Conservation (phyloP, 2,329 filamentous ascomycete genomes). For the Macrophomina phaseolina region DNA sequence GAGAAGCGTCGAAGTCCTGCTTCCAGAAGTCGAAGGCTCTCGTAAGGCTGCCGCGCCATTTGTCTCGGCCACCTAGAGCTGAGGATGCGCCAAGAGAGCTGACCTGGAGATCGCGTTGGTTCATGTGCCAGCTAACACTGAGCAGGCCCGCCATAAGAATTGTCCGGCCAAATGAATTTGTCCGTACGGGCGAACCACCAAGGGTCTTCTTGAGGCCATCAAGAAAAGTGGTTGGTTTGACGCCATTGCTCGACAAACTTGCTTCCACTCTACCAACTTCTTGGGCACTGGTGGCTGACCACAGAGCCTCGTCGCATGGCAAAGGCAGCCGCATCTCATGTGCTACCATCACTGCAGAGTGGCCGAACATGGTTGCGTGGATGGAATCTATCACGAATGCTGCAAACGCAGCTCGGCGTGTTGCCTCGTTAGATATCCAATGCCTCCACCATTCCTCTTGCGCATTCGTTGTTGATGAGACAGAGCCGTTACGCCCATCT, state of each 20-base stretch:
- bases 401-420: conserved; percentile 85
- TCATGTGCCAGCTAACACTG: conserved; percentile 97
- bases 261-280: conserved; percentile 87
- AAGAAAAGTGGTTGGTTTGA: conserved; percentile 85
- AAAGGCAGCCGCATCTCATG: conserved; percentile 92
- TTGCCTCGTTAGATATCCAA: conserved; percentile 95
- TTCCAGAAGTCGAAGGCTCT: conserved; percentile 95
- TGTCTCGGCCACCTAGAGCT: conserved; percentile 83
- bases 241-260: conserved; percentile 77
- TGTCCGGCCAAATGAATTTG: conserved; percentile 90
- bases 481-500: conserved; percentile 60
- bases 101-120: conserved; percentile 91
- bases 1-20: conserved; percentile 82
- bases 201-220: conserved; percentile 90
- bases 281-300: conserved; percentile 85
- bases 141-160: conserved; percentile 93
- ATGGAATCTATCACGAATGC: conserved; percentile 96
- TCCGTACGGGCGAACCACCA: conserved; percentile 82
- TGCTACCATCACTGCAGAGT: conserved; percentile 95
- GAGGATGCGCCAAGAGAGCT: conserved; percentile 81
- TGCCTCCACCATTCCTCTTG: conserved; percentile 93
- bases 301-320: conserved; percentile 90
- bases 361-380: conserved; percentile 97
- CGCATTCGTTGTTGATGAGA: conserved; percentile 61
- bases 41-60: conserved; percentile 86